Percentiles rank a stretch among this genome's conserved stretches.
phyloP scores from a whole-genome alignment of 306 rosid species.

The Rosa persica region DNA sequence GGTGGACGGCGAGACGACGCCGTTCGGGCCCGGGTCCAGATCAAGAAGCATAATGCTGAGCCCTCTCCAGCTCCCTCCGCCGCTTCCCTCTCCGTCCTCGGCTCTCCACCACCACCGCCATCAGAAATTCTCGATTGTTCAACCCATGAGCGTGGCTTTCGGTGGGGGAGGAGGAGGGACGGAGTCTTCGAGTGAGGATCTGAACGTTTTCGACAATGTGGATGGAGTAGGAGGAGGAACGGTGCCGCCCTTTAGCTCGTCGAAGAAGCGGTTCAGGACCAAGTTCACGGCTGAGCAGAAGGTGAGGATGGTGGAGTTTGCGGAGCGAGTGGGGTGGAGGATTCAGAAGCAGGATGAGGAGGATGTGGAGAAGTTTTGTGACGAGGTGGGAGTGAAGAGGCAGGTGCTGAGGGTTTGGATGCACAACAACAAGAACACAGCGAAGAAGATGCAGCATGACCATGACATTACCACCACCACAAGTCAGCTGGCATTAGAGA shows the following conservation, averaged over 20 bases:
- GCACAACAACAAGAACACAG: slow-evolving; percentile 50
- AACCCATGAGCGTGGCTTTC: slow-evolving; percentile 55
- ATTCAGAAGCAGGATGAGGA: slow-evolving; percentile 52
- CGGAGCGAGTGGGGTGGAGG: slow-evolving; percentile 55
- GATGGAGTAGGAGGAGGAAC: slow-evolving; percentile 18
- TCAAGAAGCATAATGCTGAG: slow-evolving; percentile 33
- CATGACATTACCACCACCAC: neutral
- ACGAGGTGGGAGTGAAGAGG: slow-evolving; percentile 47
- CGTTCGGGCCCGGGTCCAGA: slow-evolving; percentile 34
- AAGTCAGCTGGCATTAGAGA: slow-evolving; percentile 16
- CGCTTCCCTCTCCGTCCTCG: slow-evolving; percentile 28
- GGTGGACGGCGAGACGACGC: slow-evolving; percentile 43
- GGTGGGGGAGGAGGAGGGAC: slow-evolving; percentile 31
- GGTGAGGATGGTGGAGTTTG: slow-evolving; percentile 47
- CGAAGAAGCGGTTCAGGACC: slow-evolving; percentile 48
- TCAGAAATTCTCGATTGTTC: slow-evolving; percentile 39
- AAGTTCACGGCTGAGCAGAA: slow-evolving; percentile 53
- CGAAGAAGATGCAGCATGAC: slow-evolving; percentile 24
- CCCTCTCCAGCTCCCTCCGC: slow-evolving; percentile 51
- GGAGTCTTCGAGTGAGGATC: slow-evolving; percentile 56
- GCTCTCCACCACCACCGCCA: slow-evolving; percentile 27
- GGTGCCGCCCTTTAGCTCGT: slow-evolving; percentile 23
- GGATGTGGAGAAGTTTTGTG: slow-evolving; percentile 44
- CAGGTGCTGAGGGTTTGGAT: slow-evolving; percentile 59
- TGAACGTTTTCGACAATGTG: slow-evolving; percentile 30